Evolutionary conservation across 2,329 filamentous ascomycete species (phyloP), one percentile per base, ranked within the genome.

Genomic region (Colletotrichum salicis): DNA sequence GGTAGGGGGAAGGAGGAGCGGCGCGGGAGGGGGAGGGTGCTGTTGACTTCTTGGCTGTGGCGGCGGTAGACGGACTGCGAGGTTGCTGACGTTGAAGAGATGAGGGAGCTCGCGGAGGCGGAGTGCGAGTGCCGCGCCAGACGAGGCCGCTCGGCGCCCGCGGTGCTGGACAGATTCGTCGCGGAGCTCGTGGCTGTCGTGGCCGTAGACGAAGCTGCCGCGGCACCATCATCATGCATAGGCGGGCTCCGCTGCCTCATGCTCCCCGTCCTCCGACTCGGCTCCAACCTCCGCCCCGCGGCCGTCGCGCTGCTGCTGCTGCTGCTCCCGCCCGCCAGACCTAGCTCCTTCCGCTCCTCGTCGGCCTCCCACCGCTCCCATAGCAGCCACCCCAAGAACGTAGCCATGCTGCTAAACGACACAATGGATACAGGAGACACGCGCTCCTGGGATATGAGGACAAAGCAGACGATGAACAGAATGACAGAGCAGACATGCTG

Each of bases 401-500:
- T 98, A 24, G 91, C 91, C 54, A 94, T 86, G 77, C 92, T 97
- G 58, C 94, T 93, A 88, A 93, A 95, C 74, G 93, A 92, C 13
- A 97, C 95, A 4, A 98, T 91, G 0, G 94, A 91, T n/a, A 97
- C 91, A 2, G 96, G 95, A 41, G 93, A 95, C n/a, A 98, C 90
- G 51, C 94, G 90, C 76, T 95, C 91, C 76, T 96, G 91, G 76
- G 93, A 93, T 73, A 99, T 99, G 64, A 91, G 94, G 19, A 95
- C 91, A 79, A 99, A 99, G 82, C 94, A 97, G 75, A 96, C 95
- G 73, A 97, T 89, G 79, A 98, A 99, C 68, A 99, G 96, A 65
- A 93, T 93, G 72, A 98, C 95, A 8, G 94, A 97, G 81, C 94
- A 97, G 60, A 98, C 93, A 81, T 99, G 96, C 81, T 99, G 96